A percentile compares a stretch with the other conserved stretches of the same genome.
These are phyloP conservation scores for Leishmania tropica DNA, from an alignment of 208 protist species.

Conservation along the genomic window DNA sequence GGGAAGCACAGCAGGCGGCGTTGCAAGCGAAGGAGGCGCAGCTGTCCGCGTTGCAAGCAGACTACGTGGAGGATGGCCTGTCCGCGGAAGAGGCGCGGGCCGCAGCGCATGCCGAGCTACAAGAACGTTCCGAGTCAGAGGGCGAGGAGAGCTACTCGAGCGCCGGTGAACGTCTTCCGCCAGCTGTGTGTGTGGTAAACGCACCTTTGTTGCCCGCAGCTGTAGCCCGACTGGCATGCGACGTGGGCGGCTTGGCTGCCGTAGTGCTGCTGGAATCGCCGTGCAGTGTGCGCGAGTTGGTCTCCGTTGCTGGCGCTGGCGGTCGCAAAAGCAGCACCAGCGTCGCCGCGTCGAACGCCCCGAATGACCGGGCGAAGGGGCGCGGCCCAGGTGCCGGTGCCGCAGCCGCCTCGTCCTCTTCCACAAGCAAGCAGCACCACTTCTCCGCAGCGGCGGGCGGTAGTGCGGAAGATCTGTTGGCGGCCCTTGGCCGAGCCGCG, in stretches of 20 bases:
- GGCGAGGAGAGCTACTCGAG: slow-evolving; percentile 20
- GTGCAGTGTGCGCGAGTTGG: slow-evolving; percentile 27
- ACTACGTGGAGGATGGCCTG: slow-evolving; percentile 84
- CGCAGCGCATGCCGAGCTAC: slow-evolving; percentile 45
- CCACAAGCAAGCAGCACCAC: background rate
- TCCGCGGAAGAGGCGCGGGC: slow-evolving; percentile 44
- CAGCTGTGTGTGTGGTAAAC: slow-evolving; percentile 26
- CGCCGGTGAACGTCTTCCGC: slow-evolving; percentile 37
- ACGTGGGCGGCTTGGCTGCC: slow-evolving; percentile 11
- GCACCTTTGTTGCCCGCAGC: slow-evolving; percentile 1
- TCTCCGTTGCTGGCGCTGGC: background rate
- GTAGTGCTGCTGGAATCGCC: slow-evolving; percentile 29
- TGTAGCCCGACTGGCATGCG: slow-evolving; percentile 12
- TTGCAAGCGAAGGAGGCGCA: slow-evolving; percentile 31
- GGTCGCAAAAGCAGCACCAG: background rate
- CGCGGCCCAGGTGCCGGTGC: slow-evolving; percentile 2
- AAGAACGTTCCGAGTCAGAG: slow-evolving; percentile 39
- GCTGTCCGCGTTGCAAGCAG: slow-evolving; percentile 33
- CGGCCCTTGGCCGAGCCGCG: slow-evolving; percentile 3
- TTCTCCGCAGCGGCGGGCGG: background rate
- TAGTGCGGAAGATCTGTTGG: slow-evolving; percentile 19
- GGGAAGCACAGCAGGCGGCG: slow-evolving; percentile 37
- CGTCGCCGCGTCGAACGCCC: background rate
- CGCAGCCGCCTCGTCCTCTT: background rate
- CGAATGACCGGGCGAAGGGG: slow-evolving; percentile 6